These are phyloP conservation scores for Fulvia fulva DNA, from an alignment of 2,329 filamentous ascomycete genomes.

Conservation along the genomic window DNA sequence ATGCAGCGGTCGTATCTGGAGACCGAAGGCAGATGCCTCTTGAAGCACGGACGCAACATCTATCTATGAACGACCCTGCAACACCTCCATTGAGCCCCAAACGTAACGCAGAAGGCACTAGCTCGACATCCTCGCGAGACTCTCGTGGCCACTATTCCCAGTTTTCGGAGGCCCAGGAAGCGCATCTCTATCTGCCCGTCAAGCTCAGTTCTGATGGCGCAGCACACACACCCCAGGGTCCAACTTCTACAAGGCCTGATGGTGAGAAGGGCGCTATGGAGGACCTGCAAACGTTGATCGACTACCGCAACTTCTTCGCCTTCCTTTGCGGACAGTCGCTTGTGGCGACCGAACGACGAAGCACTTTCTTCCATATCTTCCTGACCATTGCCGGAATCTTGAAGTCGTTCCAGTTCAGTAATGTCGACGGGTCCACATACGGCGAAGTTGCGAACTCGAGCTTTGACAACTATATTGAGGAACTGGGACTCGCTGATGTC, in stretches of 20 bases:
- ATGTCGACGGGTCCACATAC: slow-evolving; percentile 60
- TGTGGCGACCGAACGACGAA: slow-evolving; percentile 53
- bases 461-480: slow-evolving; percentile 72
- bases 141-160: slow-evolving; percentile 45
- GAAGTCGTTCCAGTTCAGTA: slow-evolving; percentile 56
- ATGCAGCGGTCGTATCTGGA: slow-evolving; percentile 25
- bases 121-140: slow-evolving; percentile 28
- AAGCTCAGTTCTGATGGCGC: slow-evolving; percentile 49
- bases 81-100: slow-evolving; percentile 30
- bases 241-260: slow-evolving; percentile 13
- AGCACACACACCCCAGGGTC: slow-evolving; percentile 25
- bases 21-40: slow-evolving; percentile 33
- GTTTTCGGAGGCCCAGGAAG: slow-evolving; percentile 48
- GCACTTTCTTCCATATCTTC: slow-evolving; percentile 58
- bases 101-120: slow-evolving; percentile 17
- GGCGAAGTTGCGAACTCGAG: slow-evolving; percentile 60
- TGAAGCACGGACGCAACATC: slow-evolving; percentile 27
- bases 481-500: slow-evolving; percentile 73
- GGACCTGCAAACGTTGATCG: slow-evolving; percentile 54
- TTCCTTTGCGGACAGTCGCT: slow-evolving; percentile 61
- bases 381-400: slow-evolving; percentile 57
- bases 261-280: slow-evolving; percentile 36
- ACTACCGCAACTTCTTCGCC: slow-evolving; percentile 61
- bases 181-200: slow-evolving; percentile 58
- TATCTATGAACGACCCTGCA: slow-evolving; percentile 27